Evolutionary conservation across 148 eudicot genomes (phyloP), one percentile per base, ranked within the genome.

Genomic region (Selenicereus undatus): DNA sequence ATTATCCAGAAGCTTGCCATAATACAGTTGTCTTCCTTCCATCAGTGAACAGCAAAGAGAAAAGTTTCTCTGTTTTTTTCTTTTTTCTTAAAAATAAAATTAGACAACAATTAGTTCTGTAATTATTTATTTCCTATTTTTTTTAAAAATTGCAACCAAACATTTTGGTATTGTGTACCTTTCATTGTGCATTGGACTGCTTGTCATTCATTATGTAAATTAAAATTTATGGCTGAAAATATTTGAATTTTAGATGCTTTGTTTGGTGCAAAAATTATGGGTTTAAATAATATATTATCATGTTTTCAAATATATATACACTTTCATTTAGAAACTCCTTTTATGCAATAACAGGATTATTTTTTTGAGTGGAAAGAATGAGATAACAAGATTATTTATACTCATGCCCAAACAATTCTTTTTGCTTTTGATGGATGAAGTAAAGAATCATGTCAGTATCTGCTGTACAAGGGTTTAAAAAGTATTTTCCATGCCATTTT

Each of bases 11-110:
- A 74, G 66, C 72, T 42, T 73, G 68, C 16, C 71, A 42, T 26
- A 72, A 45, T 64, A 74, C 74, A 30, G 73, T 80, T 80, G 78
- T 74, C 82, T 74, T 80, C 73, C 60, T 35, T 14, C 27, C 64
- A 58, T 43, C 60, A 77, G 58, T 60, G 60, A 73, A 73, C 9
- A 14, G 20, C 71, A 24, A 56, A 72, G 22, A 39, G n/a, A 36
- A 60, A 13, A 80, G 7, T 45, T 45, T 20, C 62, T 4, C 32
- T 32, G 32, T 32, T 39, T 81, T 81, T 29, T 36, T 45, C 39
- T 24, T 17, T 48, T 14, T 21, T 51, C 43, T 1, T 4, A 39
- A 11, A 48, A 9, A 1, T 10, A 48, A 48, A 6, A 48, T 10
- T 48, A 48, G 13, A 60, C n/a, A 35, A 56, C 21, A 35, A 77